phyloP scores from a whole-genome alignment of 371 early-diverging fungal genomes.

The Chytridium lagenaria region DNA sequence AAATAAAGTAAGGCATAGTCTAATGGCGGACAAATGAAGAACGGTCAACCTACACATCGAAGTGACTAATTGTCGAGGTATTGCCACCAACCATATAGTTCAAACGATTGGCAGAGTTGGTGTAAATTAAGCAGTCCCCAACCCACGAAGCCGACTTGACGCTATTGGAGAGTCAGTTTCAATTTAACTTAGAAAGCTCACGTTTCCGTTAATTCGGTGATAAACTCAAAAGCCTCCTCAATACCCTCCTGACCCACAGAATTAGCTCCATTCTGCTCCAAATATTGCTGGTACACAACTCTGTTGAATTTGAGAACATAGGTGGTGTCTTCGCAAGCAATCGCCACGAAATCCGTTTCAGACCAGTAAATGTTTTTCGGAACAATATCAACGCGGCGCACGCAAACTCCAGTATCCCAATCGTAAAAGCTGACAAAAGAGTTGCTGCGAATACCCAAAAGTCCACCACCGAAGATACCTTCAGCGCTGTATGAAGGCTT shows the following conservation, averaged over 20 bases:
- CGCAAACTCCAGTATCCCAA: conserved; percentile 91
- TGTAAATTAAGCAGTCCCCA: conserved; percentile 98
- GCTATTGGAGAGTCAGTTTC: too few species aligned
- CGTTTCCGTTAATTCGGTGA: conserved; percentile 88
- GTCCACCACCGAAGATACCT: conserved; percentile 91
- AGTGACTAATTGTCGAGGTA: conserved; percentile 91
- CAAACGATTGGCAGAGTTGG: conserved; percentile 85
- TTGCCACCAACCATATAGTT: conserved; percentile 95
- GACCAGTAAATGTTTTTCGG: conserved; percentile 91
- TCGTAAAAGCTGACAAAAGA: conserved; percentile 93
- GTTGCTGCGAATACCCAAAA: conserved; percentile 86
- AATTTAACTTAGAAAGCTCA: conserved; percentile 34
- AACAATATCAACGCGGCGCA: conserved; percentile 93
- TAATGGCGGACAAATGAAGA: not conserved
- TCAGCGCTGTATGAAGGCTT: conserved; percentile 83
- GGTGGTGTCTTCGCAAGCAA: conserved; percentile 89
- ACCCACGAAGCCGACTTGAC: conserved; percentile 95
- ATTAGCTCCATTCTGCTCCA: conserved; percentile 70
- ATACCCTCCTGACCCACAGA: conserved; percentile 89
- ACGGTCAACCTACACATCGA: conserved; percentile 70
- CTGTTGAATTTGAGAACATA: conserved; percentile 92
- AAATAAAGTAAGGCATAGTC: not conserved
- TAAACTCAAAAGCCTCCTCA: conserved; percentile 94
- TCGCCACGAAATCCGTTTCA: conserved; percentile 90
- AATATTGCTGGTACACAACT: conserved; percentile 75